phyloP scores from a whole-genome alignment of 768 basidiomycete species.

The Trametes coccinea region DNA sequence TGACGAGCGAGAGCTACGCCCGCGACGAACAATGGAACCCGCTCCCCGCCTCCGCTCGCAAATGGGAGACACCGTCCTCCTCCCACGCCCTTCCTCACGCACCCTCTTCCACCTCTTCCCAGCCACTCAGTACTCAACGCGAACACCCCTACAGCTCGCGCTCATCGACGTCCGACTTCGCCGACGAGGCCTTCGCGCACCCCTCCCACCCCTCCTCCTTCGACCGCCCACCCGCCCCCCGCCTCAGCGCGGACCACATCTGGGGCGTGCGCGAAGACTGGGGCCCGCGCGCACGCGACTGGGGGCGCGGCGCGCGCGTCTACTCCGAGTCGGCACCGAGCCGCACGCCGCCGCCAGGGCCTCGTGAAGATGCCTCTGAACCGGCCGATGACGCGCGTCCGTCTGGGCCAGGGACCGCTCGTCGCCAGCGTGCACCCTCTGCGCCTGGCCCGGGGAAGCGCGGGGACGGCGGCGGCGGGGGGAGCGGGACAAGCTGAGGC shows the following conservation, averaged over 20 bases:
- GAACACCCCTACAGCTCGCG: neutral
- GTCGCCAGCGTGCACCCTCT: too few species aligned
- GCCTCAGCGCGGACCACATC: conserved; percentile 38
- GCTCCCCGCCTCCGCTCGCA: conserved; percentile 32
- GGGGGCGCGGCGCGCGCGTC: conserved; percentile 22
- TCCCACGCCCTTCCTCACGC: neutral
- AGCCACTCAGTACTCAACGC: neutral
- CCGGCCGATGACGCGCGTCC: too few species aligned
- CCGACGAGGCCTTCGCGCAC: conserved; percentile 24
- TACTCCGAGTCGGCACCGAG: neutral
- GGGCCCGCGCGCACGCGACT: conserved; percentile 27
- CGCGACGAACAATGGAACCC: conserved; percentile 38
- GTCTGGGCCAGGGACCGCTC: too few species aligned
- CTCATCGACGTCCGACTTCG: conserved; percentile 23
- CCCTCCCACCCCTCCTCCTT: neutral
- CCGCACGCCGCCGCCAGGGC: neutral
- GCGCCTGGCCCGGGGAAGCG: too few species aligned
- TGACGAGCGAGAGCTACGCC: conserved; percentile 46
- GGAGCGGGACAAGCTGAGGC: too few species aligned
- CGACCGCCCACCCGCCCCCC: conserved; percentile 35
- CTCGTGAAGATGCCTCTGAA: too few species aligned
- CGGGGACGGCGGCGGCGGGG: too few species aligned
- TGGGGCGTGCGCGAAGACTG: conserved; percentile 44
- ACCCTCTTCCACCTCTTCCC: neutral
- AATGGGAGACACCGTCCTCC: conserved; percentile 35